These are phyloP conservation scores for Mrakia blollopis DNA, from an alignment of 768 basidiomycete species.

Conservation along the genomic window DNA sequence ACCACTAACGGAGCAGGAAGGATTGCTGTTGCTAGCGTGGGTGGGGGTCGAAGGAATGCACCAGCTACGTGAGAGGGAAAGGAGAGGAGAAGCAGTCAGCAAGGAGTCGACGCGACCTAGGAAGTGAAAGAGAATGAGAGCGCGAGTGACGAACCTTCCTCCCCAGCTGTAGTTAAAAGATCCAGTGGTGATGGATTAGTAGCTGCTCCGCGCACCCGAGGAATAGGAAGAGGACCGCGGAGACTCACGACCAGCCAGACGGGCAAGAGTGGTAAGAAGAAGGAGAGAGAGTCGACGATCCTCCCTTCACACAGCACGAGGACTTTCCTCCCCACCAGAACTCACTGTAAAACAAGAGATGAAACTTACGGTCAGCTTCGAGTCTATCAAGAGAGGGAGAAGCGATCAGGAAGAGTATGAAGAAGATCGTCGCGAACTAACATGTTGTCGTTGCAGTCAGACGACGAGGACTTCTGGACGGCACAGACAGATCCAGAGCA, in stretches of 20 bases:
- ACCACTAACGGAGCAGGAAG: neutral
- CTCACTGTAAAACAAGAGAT: neutral
- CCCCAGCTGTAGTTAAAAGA: neutral
- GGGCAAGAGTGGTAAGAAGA: slow-evolving; percentile 12
- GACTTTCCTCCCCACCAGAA: neutral
- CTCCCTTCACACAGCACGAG: neutral
- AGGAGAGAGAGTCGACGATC: neutral
- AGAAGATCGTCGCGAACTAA: neutral
- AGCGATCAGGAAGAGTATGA: neutral
- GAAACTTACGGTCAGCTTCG: neutral
- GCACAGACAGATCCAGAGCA: neutral
- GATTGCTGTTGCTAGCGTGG: neutral
- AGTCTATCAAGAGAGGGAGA: neutral
- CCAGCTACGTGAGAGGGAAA: neutral
- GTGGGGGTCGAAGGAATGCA: slow-evolving; percentile 7
- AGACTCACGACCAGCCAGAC: slow-evolving; percentile 1
- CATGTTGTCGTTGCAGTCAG: neutral
- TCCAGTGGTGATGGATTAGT: neutral
- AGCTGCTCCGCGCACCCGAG: neutral
- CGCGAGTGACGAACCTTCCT: neutral
- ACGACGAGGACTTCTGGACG: neutral
- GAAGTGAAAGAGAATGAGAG: neutral
- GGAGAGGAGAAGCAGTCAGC: neutral
- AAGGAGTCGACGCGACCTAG: neutral
- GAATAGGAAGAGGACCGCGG: neutral